phyloP scores from a whole-genome alignment of 495 filamentous ascomycete genomes.

The Hypoxylon perforatum region DNA sequence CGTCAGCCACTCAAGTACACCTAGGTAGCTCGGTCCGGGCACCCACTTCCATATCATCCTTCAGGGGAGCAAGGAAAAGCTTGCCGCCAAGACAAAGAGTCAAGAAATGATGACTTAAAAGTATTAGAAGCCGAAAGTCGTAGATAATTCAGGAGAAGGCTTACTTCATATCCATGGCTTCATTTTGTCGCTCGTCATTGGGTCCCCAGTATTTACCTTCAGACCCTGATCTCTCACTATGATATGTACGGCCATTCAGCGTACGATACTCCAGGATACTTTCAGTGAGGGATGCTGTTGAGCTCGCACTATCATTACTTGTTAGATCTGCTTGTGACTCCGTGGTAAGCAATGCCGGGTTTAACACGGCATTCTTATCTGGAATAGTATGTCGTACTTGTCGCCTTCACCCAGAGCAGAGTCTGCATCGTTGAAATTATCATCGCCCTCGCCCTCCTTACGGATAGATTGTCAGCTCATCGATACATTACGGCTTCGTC shows the following conservation, averaged over 20 bases:
- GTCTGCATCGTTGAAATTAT: slow-evolving; percentile 47
- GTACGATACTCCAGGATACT: slow-evolving; percentile 58
- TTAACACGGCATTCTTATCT: background rate
- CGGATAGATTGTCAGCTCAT: slow-evolving; percentile 8
- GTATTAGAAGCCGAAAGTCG: slow-evolving; percentile 3
- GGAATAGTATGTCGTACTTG: slow-evolving; percentile 34
- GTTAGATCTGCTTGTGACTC: slow-evolving; percentile 6
- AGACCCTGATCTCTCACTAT: slow-evolving; percentile 39
- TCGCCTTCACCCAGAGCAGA: slow-evolving; percentile 50
- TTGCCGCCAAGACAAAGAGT: slow-evolving; percentile 64
- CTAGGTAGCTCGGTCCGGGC: background rate
- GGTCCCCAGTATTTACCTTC: slow-evolving; percentile 47
- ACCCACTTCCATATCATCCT: slow-evolving; percentile 43
- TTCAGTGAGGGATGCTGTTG: slow-evolving; percentile 58
- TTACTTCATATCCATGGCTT: slow-evolving; percentile 54
- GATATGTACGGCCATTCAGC: slow-evolving; percentile 55
- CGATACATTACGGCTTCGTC: background rate
- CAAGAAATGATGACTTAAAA: slow-evolving; percentile 49
- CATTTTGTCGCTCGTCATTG: slow-evolving; percentile 54
- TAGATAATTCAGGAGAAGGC: background rate
- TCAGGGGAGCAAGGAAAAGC: slow-evolving; percentile 69
- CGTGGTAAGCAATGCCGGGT: background rate
- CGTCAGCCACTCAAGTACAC: slow-evolving; percentile 4
- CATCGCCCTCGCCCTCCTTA: slow-evolving; percentile 24
- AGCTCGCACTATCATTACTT: slow-evolving; percentile 35